Evolutionary conservation across 2,329 filamentous ascomycete species (phyloP).

Genomic region (Penicillium corylophilum): DNA sequence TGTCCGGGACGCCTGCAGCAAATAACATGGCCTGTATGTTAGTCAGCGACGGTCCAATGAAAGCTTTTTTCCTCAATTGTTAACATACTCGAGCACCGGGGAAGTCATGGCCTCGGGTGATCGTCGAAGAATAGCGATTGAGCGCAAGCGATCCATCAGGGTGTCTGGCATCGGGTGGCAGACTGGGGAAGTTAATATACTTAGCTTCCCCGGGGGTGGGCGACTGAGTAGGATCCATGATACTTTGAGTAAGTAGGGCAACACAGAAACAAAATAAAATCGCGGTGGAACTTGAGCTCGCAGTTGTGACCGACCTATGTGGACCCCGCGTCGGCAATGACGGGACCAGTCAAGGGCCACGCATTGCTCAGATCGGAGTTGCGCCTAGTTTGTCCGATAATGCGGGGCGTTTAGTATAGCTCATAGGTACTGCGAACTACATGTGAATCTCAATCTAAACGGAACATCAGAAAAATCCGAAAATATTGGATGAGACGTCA

Average conservation of each 20-base stretch:
- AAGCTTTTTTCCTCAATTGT: not conserved
- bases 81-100: constrained; percentile 77
- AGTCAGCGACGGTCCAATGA: constrained; percentile 4
- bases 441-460: not conserved
- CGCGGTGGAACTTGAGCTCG: constrained; percentile 1
- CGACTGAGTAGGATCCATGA: constrained; percentile 26
- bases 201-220: constrained; percentile 45
- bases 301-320: constrained; percentile 10
- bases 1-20: constrained; percentile 81
- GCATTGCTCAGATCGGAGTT: constrained; percentile 20
- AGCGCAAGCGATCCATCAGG: constrained; percentile 63
- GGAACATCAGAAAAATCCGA: no score
- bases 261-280: not conserved
- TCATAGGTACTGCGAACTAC: not conserved
- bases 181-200: constrained; percentile 59
- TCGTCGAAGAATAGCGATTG: constrained; percentile 80
- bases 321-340: constrained; percentile 7
- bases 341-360: constrained; percentile 10
- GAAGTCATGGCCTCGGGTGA: constrained; percentile 85
- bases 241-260: not conserved
- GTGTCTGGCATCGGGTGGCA: constrained; percentile 51
- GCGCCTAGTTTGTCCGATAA: constrained; percentile 3
- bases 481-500: not conserved
- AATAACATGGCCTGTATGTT: constrained; percentile 80
- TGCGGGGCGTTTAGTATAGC: not conserved